These are phyloP conservation scores for Parachaetomium inaequale DNA, from an alignment of 495 filamentous ascomycete species.

Conservation along the genomic window DNA sequence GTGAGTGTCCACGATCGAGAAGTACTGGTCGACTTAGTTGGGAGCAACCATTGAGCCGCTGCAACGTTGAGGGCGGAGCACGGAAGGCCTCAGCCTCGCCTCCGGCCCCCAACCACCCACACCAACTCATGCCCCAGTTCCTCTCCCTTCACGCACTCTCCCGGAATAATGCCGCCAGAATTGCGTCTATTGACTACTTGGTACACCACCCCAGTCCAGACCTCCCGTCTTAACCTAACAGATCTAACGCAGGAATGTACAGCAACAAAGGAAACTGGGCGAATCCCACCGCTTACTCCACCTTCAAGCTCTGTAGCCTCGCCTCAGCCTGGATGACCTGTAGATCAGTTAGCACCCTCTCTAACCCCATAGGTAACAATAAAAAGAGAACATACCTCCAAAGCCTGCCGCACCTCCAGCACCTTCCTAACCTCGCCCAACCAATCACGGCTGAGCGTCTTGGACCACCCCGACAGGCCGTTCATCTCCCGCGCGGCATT, in stretches of 20 bases:
- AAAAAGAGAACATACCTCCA: slow-evolving; percentile 67
- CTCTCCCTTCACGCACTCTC: background rate
- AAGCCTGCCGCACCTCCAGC: slow-evolving; percentile 89
- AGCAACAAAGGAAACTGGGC: slow-evolving; percentile 24
- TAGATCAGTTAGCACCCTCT: slow-evolving; percentile 23
- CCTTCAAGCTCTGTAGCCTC: slow-evolving; percentile 57
- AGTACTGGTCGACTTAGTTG: no score
- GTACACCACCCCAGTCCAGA: slow-evolving; percentile 12
- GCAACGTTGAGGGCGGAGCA: no score
- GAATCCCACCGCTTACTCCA: slow-evolving; percentile 42
- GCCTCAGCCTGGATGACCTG: slow-evolving; percentile 60
- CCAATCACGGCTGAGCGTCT: slow-evolving; percentile 90
- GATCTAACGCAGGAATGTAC: slow-evolving; percentile 26
- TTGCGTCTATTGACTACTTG: slow-evolving; percentile 25
- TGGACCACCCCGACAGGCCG: slow-evolving; percentile 84
- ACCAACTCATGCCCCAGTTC: no score
- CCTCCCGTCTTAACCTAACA: background rate
- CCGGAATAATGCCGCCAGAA: background rate
- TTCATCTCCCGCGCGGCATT: slow-evolving; percentile 94
- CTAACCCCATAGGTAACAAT: background rate
- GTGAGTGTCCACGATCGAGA: no score
- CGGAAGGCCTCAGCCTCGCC: no score
- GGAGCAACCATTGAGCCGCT: no score
- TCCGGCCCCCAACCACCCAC: no score
- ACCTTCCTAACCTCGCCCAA: slow-evolving; percentile 80